A percentile compares a stretch with the other conserved stretches of the same genome.
These are phyloP conservation scores for Coleophoma cylindrospora DNA, from an alignment of 2,329 filamentous ascomycete genomes.

Conservation along the genomic window DNA sequence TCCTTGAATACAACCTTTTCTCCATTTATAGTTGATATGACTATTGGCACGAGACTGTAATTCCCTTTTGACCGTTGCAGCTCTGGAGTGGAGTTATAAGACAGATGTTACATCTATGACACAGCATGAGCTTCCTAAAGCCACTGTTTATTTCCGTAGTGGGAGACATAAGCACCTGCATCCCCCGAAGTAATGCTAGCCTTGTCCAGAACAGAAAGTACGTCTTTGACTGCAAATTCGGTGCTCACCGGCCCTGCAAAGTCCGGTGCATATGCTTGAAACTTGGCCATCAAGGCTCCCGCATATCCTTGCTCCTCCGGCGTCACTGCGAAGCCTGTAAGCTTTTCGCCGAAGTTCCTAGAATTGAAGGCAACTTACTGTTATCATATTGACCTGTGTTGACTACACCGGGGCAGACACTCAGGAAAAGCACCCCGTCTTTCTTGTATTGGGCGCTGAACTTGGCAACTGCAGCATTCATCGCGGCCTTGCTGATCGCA, in stretches of 20 bases:
- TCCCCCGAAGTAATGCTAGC: conserved; percentile 11
- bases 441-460: conserved; percentile 42
- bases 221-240: conserved; percentile 12
- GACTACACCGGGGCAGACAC: conserved; percentile 38
- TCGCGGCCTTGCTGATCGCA: conserved; percentile 41
- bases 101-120: no score
- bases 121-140: neutral
- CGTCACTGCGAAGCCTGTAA: neutral
- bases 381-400: neutral
- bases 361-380: neutral
- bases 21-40: no score
- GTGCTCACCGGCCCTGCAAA: conserved; percentile 15
- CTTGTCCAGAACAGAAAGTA: conserved; percentile 12
- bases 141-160: conserved; percentile 5
- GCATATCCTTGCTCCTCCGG: conserved; percentile 6
- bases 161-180: conserved; percentile 4
- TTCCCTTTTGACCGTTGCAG: no score
- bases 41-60: no score
- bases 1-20: no score
- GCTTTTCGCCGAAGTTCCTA: neutral
- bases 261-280: conserved; percentile 15
- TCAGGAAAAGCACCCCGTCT: conserved; percentile 47
- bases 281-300: conserved; percentile 9
- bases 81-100: no score
- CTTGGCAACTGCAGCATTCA: conserved; percentile 48